A percentile compares a stretch with the other conserved stretches of the same genome.
Conservation (phyloP, 257 asterid species). For the Solanum bulbocastanum region DNA sequence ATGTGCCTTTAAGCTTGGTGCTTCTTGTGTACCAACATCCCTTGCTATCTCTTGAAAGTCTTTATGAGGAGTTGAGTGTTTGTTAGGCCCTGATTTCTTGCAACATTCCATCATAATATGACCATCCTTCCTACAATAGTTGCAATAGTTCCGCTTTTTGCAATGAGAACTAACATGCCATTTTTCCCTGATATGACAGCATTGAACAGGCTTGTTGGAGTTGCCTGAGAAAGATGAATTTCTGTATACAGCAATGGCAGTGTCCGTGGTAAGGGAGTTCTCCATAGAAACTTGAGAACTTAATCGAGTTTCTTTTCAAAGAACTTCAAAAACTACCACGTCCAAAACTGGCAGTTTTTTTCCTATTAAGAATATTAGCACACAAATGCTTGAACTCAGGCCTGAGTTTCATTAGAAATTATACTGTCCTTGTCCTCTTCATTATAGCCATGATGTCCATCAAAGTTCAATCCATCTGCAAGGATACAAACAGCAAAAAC, state of each 20-base stretch:
- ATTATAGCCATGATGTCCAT: background rate
- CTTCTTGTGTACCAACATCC: background rate
- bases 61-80: background rate
- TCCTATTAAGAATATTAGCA: background rate
- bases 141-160: background rate
- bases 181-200: background rate
- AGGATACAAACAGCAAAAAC: background rate
- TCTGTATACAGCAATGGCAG: background rate
- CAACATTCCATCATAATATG: background rate
- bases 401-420: background rate
- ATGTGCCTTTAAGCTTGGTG: background rate
- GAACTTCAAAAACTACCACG: background rate
- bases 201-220: background rate
- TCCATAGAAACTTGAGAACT: background rate
- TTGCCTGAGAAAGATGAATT: background rate
- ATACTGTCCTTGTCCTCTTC: background rate
- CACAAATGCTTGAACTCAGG: background rate
- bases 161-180: background rate
- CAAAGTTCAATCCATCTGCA: background rate
- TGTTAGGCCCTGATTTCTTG: background rate
- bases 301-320: background rate
- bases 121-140: background rate
- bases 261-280: background rate
- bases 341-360: background rate
- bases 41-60: background rate